These are phyloP conservation scores for Sporothrix euskadiensis DNA, from an alignment of 2,329 filamentous ascomycete genomes.

Conservation along the genomic window DNA sequence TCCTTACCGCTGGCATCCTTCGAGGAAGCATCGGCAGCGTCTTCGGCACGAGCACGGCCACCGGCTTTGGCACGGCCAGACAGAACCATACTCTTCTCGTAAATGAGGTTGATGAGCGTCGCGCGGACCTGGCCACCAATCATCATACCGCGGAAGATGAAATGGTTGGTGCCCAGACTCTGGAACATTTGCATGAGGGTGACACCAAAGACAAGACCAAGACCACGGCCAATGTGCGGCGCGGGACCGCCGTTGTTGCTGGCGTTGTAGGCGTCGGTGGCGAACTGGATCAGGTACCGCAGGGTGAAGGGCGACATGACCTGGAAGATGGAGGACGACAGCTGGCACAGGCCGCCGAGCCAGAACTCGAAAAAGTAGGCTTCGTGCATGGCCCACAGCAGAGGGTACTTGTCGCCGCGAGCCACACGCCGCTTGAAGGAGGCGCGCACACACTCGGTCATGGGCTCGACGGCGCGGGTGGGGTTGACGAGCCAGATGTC, in stretches of 20 bases:
- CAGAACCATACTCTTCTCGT: slow-evolving; percentile 87
- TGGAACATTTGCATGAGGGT: slow-evolving; percentile 82
- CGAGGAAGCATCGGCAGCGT: background rate
- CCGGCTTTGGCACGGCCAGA: slow-evolving; percentile 87
- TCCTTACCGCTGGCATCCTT: background rate
- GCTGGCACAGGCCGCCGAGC: slow-evolving; percentile 75
- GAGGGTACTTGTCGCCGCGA: slow-evolving; percentile 68
- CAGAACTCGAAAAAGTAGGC: slow-evolving; percentile 83
- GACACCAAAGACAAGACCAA: slow-evolving; percentile 83
- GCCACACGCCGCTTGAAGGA: slow-evolving; percentile 70
- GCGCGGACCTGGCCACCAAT: slow-evolving; percentile 81
- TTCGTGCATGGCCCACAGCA: slow-evolving; percentile 81
- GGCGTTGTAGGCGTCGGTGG: slow-evolving; percentile 74
- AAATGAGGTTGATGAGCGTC: slow-evolving; percentile 81
- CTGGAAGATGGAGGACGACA: slow-evolving; percentile 72
- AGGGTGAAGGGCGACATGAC: slow-evolving; percentile 83
- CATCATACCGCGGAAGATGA: slow-evolving; percentile 90
- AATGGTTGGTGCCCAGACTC: slow-evolving; percentile 81
- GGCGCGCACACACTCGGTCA: slow-evolving; percentile 65
- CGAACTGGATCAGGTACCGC: slow-evolving; percentile 83
- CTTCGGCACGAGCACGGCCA: slow-evolving; percentile 46
- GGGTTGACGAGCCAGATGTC: slow-evolving; percentile 92
- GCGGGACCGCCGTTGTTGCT: slow-evolving; percentile 50
- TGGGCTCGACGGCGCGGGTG: slow-evolving; percentile 66
- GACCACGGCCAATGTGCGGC: slow-evolving; percentile 71